Evolutionary conservation across 2,329 filamentous ascomycete genomes (phyloP).

Genomic region (Aspergillus tanneri): DNA sequence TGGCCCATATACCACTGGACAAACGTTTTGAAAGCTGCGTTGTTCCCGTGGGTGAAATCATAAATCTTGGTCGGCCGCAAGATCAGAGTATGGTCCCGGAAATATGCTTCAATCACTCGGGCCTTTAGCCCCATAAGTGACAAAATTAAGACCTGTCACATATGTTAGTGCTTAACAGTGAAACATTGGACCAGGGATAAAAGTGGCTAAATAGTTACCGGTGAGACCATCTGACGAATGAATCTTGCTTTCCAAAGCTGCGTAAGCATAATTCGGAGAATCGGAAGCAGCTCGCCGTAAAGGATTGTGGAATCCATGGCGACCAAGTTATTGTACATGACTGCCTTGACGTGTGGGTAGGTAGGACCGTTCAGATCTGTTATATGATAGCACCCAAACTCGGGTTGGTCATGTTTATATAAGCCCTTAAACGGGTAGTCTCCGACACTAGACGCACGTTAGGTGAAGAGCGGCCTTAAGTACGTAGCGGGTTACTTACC

Average conservation of each 20-base stretch:
- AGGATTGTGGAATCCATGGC: conserved; percentile 15
- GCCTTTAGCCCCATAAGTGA: conserved; percentile 18
- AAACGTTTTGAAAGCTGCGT: conserved; percentile 12
- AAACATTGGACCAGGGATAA: neutral
- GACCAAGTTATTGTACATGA: conserved; percentile 19
- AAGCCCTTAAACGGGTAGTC: conserved; percentile 14
- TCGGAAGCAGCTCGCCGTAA: conserved; percentile 13
- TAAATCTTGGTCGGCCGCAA: conserved; percentile 16
- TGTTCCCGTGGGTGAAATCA: conserved; percentile 13
- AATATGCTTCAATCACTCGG: conserved; percentile 19
- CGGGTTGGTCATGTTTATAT: conserved; percentile 13
- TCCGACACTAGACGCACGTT: conserved; percentile 11
- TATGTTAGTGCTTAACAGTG: conserved; percentile 3
- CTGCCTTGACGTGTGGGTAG: conserved; percentile 15
- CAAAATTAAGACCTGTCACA: conserved; percentile 15
- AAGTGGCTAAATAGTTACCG: conserved; percentile 6
- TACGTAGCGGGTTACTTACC: conserved; percentile 5
- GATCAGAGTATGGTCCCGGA: conserved; percentile 11
- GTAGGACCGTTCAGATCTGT: conserved; percentile 7
- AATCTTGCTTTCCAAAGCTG: conserved; percentile 10
- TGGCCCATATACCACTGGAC: conserved; percentile 13
- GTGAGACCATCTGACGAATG: conserved; percentile 15
- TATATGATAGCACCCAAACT: conserved; percentile 13
- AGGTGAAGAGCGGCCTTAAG: neutral
- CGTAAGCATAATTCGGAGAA: conserved; percentile 15